phyloP scores from a whole-genome alignment of 2,329 filamentous ascomycete genomes.

The Podosphaera xanthii region DNA sequence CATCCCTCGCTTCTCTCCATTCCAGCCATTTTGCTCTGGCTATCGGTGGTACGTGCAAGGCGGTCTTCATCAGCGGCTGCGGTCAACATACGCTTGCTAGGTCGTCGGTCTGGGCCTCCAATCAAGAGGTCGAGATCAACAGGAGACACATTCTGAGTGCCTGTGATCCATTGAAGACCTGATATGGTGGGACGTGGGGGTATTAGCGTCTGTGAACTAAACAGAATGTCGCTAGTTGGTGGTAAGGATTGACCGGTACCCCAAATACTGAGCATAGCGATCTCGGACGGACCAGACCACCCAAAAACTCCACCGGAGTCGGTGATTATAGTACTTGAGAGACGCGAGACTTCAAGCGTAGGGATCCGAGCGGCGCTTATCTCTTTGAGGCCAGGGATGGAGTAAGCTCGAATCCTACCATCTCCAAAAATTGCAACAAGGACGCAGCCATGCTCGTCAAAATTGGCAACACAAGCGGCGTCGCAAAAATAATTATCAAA shows the following conservation, averaged over 20 bases:
- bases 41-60: slow-evolving; percentile 23
- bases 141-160: slow-evolving; percentile 74
- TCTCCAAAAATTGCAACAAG: slow-evolving; percentile 73
- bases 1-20: slow-evolving; percentile 29
- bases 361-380: slow-evolving; percentile 45
- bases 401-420: slow-evolving; percentile 55
- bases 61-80: slow-evolving; percentile 56
- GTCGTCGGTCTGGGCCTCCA: slow-evolving; percentile 67
- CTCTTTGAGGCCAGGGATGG: slow-evolving; percentile 73
- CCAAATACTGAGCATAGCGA: slow-evolving; percentile 68
- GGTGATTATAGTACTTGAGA: slow-evolving; percentile 46
- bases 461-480: slow-evolving; percentile 52
- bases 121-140: slow-evolving; percentile 78
- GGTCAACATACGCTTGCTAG: slow-evolving; percentile 69
- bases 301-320: slow-evolving; percentile 62
- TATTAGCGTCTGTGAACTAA: slow-evolving; percentile 51
- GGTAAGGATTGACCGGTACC: slow-evolving; percentile 45
- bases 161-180: slow-evolving; percentile 88
- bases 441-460: slow-evolving; percentile 52
- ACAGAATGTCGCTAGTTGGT: slow-evolving; percentile 45
- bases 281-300: slow-evolving; percentile 73
- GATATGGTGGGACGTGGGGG: slow-evolving; percentile 81
- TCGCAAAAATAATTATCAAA: slow-evolving; percentile 71
- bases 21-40: slow-evolving; percentile 13
- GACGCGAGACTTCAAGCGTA: slow-evolving; percentile 52